Evolutionary conservation across 441 rosid genomes (phyloP).

Genomic region (Populus tomentosa): DNA sequence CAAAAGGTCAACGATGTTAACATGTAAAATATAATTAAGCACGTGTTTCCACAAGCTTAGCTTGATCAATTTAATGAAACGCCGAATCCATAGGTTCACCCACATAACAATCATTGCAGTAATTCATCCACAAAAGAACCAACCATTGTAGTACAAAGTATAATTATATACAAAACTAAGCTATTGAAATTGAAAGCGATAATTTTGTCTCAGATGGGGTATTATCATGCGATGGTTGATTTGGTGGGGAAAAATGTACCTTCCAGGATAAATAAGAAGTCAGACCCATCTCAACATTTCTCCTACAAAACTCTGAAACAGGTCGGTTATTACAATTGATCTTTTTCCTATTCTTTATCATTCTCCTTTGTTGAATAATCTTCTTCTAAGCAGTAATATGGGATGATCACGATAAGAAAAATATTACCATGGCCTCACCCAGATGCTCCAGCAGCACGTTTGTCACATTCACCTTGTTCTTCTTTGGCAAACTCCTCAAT

Average conservation of each 20-base stretch:
- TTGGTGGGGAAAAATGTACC: constrained; percentile 8
- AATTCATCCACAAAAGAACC: neutral
- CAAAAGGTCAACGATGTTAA: too few relatives aligned
- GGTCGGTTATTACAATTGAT: constrained; percentile 6
- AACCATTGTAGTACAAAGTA: neutral
- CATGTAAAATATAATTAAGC: neutral
- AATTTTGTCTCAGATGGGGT: neutral
- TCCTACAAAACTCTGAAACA: constrained; percentile 25
- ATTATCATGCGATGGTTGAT: too few relatives aligned
- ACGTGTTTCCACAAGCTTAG: neutral
- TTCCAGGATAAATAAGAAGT: constrained; percentile 6
- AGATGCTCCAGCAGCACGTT: constrained; percentile 77
- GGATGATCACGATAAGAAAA: neutral
- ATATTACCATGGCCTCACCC: constrained; percentile 26
- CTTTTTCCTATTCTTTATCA: neutral
- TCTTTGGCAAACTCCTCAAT: constrained; percentile 93
- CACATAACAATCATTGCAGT: neutral
- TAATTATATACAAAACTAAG: neutral
- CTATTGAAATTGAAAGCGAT: neutral
- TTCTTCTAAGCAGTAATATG: neutral
- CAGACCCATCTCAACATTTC: constrained; percentile 11
- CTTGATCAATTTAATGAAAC: neutral
- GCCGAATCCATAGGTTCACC: neutral
- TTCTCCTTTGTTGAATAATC: neutral
- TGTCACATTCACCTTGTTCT: constrained; percentile 72